Evolutionary conservation across 257 asterid species (phyloP), one percentile per base, ranked within the genome.

Genomic region (Solanum virginianum): DNA sequence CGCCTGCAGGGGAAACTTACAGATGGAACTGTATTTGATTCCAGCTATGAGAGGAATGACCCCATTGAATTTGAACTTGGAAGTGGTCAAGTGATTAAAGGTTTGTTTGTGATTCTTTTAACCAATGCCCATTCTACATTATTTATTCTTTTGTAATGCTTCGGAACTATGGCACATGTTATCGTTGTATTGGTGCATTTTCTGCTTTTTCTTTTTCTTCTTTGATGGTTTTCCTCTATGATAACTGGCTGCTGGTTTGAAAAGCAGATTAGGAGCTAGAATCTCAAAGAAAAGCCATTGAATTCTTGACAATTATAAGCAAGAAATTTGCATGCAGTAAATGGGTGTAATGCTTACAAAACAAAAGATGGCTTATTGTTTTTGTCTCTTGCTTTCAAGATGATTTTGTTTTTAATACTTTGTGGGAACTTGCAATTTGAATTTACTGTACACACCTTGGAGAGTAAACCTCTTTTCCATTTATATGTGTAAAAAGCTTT

Each of bases 31-130:
- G 98, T 94, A 80, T 97, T 97, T 54, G 99, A 97, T 88, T 95
- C 99, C 83, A 97, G 99, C 91, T 95, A 88, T 69, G 98, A 94
- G 85, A 93, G 98, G 89, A 95, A 97, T 81, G 99, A 97, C 72
- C 98, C 99, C 69, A 92, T 97, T 89, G 96, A 94, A 63, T 97
- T 97, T 82, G 92, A 91, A 91, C 98, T 97, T 83, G 99, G 99
- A 82, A 82, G 90, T 84, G 99, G 98, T 84, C 97, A 95, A 88
- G 99, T 97, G 62, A 97, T 97, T 85, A 94, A 95, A 93, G 99
- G 99, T 95, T 65, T 68, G 59, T 20, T 66, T 59, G 56, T 24
- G 69, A 57, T 41, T 62, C 47, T 36, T 82, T 29, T 53, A 26
- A 79, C 43, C 47, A 51, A 77, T 5, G 32, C 43, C 32, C 71